Evolutionary conservation across 768 basidiomycete species (phyloP), one percentile per base, ranked within the genome.

Genomic region (Mycena haematopus): DNA sequence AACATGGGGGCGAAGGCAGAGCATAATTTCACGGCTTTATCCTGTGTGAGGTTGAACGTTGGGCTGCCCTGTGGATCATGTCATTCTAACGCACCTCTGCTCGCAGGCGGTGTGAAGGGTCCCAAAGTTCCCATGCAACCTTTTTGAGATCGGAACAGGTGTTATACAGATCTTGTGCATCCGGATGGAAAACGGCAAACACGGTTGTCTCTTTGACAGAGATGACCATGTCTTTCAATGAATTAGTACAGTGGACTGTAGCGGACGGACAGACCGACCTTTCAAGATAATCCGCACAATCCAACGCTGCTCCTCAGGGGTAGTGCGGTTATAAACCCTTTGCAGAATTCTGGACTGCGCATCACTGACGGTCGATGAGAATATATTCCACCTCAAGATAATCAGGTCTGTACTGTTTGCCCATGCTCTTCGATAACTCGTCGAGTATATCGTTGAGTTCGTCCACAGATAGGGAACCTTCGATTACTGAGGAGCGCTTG

Each of bases 61-160:
- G 29, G 27, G 17, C 14, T 22, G 24, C 13, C 47, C 44, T 5
- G 15, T 7, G 6, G 24, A 52, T 17, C 44, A 9, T 31, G 52
- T 3, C 27, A 52, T 25, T 47, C 5, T 14, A 1, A 45, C 68
- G n/a, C 71, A 87, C 88, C 74, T 87, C 83, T 9, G 83, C 80
- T 50, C 87, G 84, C 15, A 92, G 78, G 44, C 92, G 81, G 50
- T 83, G 81, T 3, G 82, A 77, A 0, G 90, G 88, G 72, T 97
- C 88, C 80, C 89, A 90, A 2, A 99, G 79, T 55, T 90, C 89
- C 89, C 91, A 98, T 33, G 88, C 89, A 3, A 99, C 93, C 60
- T 92, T 92, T 79, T 96, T 96, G 49, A 99, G 80, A 74, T 99
- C 96, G 0, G 96, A 98, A 72, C 95, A 98, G 0, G 95, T 95